These are phyloP conservation scores for Trypanosoma scelopori DNA, from an alignment of 208 protist genomes.

Conservation along the genomic window DNA sequence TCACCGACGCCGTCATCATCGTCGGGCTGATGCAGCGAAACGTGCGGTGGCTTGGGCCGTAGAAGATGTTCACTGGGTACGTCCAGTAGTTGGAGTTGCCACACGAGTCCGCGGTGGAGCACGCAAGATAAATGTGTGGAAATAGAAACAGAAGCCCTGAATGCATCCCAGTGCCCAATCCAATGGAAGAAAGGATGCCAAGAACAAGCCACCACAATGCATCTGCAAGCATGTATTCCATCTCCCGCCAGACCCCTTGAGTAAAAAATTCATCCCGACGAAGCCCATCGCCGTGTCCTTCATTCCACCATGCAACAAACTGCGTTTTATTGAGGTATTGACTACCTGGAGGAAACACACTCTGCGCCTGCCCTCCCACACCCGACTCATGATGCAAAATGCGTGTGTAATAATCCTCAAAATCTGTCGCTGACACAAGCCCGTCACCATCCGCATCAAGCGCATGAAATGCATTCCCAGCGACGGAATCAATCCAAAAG, in stretches of 20 bases:
- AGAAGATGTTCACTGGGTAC: conserved; percentile 84
- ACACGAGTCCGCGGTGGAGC: conserved; percentile 83
- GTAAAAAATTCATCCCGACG: conserved; percentile 42
- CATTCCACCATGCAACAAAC: conserved; percentile 64
- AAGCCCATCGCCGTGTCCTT: conserved; percentile 37
- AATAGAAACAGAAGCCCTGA: conserved; percentile 95
- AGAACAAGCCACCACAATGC: conserved; percentile 90
- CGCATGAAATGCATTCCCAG: conserved; percentile 35
- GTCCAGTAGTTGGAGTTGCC: conserved; percentile 86
- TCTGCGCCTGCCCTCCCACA: conserved; percentile 17
- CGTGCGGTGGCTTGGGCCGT: conserved; percentile 64
- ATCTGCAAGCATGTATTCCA: conserved; percentile 77
- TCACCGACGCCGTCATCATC: background rate
- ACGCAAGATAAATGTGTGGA: conserved; percentile 93
- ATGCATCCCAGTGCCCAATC: conserved; percentile 94
- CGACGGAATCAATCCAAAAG: conserved; percentile 43
- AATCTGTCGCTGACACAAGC: conserved; percentile 38
- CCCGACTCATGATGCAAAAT: conserved; percentile 33
- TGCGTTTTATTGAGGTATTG: conserved; percentile 25
- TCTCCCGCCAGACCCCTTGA: conserved; percentile 70
- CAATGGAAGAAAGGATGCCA: conserved; percentile 90
- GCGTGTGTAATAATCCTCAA: conserved; percentile 56
- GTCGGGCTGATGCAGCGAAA: conserved; percentile 63
- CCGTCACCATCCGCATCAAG: conserved; percentile 62
- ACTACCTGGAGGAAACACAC: conserved; percentile 32